Evolutionary conservation across 2,329 filamentous ascomycete species (phyloP), one percentile per base, ranked within the genome.

Genomic region (Ophiostoma himal-ulmi): DNA sequence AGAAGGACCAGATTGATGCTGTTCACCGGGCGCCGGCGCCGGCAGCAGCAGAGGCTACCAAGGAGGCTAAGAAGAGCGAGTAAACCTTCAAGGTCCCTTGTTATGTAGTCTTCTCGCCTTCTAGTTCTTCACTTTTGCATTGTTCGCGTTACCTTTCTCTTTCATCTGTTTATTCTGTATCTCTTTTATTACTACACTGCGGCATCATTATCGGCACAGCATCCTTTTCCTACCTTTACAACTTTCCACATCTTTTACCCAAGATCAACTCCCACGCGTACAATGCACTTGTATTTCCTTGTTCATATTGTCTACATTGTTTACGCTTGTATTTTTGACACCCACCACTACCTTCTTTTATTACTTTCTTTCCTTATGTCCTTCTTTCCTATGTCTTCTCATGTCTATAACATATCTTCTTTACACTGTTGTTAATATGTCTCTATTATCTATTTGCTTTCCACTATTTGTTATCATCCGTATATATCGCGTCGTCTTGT

Each of bases 1-100:
- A 88, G 79, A 78, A 80, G 68, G 87, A 89, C 73, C 77, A 76
- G 76, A 26, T 80, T 81, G 75, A 80, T 39, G 62, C 62, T 39
- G 36, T 65, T 20, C 20, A 26, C 73, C 70, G 70, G 68, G 76
- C 79, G 17, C 80, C 84, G 75, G 81, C 81, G 5, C 80, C 80
- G 44, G 62, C 62, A 39, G 5, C 57, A 64, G 30, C 62, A 39
- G 34, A 39, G 17, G 30, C 62, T 22, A 78, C 79, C 36, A 80
- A 81, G 72, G 65, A 68, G 22, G 66, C 65, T 77, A 81, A 70
- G 78, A 65, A 65, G 62, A 65, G 34, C 34, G 62, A 65, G 62
- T 65, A 65, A 10, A 10, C 17, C 34, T n/a, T 20, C 5, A 8
- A 34, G 26, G 22, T 1, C 8, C 52, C n/a, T 54, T 39, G 30